phyloP scores from a whole-genome alignment of 768 basidiomycete genomes.

The Pulveroboletus sp. region DNA sequence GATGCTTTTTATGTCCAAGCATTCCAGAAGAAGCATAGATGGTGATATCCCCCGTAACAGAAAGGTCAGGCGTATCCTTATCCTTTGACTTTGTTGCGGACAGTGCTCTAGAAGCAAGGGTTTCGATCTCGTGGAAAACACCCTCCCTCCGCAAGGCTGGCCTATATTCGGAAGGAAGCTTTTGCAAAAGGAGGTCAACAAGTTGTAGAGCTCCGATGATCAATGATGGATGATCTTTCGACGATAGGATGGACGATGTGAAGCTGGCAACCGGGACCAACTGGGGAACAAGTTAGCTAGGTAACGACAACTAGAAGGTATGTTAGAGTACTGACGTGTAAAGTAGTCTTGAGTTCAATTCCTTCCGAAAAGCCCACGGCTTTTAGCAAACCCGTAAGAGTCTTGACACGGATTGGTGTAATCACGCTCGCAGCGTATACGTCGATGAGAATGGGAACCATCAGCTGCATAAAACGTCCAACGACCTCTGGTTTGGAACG shows the following conservation, averaged over 20 bases:
- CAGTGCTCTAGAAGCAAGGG: constrained; percentile 63
- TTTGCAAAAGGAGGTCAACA: constrained; percentile 84
- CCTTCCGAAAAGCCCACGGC: constrained; percentile 86
- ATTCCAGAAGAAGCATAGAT: constrained; percentile 44
- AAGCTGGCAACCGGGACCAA: constrained; percentile 95
- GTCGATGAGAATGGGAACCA: constrained; percentile 93
- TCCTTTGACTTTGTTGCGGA: constrained; percentile 52
- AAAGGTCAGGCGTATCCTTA: constrained; percentile 33
- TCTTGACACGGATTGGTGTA: constrained; percentile 83
- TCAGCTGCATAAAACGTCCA: constrained; percentile 79
- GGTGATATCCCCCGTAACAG: constrained; percentile 36
- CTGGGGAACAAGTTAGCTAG: constrained; percentile 38
- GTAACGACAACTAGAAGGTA: neutral
- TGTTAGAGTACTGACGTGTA: constrained; percentile 56
- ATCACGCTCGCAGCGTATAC: constrained; percentile 99
- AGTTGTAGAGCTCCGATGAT: constrained; percentile 90
- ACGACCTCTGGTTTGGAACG: constrained; percentile 75
- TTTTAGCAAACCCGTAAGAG: constrained; percentile 83
- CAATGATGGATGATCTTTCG: constrained; percentile 83
- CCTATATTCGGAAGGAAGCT: constrained; percentile 81
- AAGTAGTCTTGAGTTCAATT: constrained; percentile 69
- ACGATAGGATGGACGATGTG: constrained; percentile 89
- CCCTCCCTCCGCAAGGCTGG: constrained; percentile 93
- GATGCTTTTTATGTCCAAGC: constrained; percentile 67
- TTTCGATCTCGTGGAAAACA: constrained; percentile 92